A percentile compares a stretch with the other conserved stretches of the same genome.
Evolutionary conservation across 2,329 filamentous ascomycete genomes (phyloP).

Genomic region (Colletotrichum abscissum): DNA sequence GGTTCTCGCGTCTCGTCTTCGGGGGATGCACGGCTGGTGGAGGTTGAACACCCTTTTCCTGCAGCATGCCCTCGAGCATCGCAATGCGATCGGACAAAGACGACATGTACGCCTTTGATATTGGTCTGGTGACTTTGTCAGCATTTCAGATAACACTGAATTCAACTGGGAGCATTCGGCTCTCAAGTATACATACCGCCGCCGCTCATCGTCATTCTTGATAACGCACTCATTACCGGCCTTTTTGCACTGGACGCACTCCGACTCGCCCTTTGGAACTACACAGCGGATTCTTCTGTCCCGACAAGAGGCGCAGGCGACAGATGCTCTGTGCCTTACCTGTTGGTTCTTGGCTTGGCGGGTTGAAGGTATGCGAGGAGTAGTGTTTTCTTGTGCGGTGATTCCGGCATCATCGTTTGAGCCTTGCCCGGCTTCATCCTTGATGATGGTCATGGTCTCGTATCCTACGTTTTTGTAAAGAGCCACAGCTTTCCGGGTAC

Average conservation of each 20-base stretch:
- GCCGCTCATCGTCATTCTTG: constrained; percentile 67
- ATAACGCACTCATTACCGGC: constrained; percentile 64
- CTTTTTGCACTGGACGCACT: constrained; percentile 64
- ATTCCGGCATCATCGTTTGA: constrained; percentile 40
- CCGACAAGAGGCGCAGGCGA: constrained; percentile 66
- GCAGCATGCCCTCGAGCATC: constrained; percentile 62
- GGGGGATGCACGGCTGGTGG: constrained; percentile 65
- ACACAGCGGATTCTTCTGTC: constrained; percentile 61
- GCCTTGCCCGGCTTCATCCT: constrained; percentile 11
- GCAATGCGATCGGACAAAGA: constrained; percentile 65
- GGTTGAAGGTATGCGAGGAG: constrained; percentile 42
- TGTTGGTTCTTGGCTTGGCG: constrained; percentile 48
- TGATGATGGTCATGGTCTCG: constrained; percentile 3
- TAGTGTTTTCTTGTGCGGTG: constrained; percentile 47
- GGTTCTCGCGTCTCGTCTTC: constrained; percentile 57
- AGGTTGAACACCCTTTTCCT: constrained; percentile 59
- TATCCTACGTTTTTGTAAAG: neutral
- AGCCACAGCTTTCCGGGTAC: neutral
- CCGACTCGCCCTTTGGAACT: constrained; percentile 60
- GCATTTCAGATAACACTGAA: constrained; percentile 17
- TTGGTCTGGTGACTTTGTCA: constrained; percentile 53
- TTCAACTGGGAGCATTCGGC: neutral
- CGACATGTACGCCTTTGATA: constrained; percentile 68
- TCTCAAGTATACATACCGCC: constrained; percentile 52
- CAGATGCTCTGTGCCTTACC: constrained; percentile 60